Base-by-base conservation (phyloP, 108 stramenopile genomes). In the Nitzschia putrida region DNA sequence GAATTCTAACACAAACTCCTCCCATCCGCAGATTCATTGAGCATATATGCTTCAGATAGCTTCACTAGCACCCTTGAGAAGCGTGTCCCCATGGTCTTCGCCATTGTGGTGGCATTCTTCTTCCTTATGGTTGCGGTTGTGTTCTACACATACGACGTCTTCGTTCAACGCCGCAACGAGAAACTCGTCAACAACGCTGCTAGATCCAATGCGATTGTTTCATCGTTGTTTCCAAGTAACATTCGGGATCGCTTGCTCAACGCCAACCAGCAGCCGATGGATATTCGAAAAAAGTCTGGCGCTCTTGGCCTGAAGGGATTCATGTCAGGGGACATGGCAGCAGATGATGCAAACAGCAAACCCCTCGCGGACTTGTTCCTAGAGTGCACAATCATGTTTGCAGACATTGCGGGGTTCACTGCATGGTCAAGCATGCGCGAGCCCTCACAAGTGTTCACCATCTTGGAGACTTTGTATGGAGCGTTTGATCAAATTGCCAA, bases 351-450 rank as follows among this genome's bases (percentile, higher is more conserved):
- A n/a, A n/a, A n/a, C n/a, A n/a, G n/a, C 21, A 63, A 63, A 21
- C 61, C 61, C 20, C 80, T 83, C 54, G 79, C 83, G 3, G 82
- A 83, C 71, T 70, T 71, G 63, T 83, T 72, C 64, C 74, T 76
- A 16, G n/a, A n/a, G n/a, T n/a, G n/a, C n/a, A n/a, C n/a, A n/a
- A n/a, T n/a, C n/a, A n/a, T n/a, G n/a, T n/a, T n/a, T n/a, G n/a
- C n/a, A n/a, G n/a, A n/a, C n/a, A n/a, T n/a, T n/a, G n/a, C n/a
- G n/a, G n/a, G n/a, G 75, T 85, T 85, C 63, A 85, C 84, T 11
- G 44, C 58, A 13, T 57, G 65, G 65, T 65, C 80, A n/a, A 69
- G 65, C 3, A 45, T 38, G 6, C 78, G 79, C 59, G 52, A 78
- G 18, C 83, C 83, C 9, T 42, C 50, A 8, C 75, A 78, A 7